Conservation (phyloP, 163 green algal species). For the Picocystis sp. region DNA sequence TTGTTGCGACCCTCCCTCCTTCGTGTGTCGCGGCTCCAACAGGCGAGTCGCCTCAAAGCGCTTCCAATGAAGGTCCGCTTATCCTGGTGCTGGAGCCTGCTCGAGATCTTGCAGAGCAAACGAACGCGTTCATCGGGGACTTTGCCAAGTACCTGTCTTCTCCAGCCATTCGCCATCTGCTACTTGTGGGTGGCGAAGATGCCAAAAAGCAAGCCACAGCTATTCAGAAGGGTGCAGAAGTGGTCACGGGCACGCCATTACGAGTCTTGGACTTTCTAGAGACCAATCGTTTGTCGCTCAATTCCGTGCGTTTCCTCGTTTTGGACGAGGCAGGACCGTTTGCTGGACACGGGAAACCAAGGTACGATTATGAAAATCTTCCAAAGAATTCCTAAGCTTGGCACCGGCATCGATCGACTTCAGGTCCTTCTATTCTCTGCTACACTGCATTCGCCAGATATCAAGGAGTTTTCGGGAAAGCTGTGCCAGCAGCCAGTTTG, state of each 20-base stretch:
- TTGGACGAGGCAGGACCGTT: slow-evolving; percentile 62
- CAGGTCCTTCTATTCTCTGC: slow-evolving; percentile 70
- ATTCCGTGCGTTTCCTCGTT: slow-evolving; percentile 48
- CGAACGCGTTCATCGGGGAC: slow-evolving; percentile 17
- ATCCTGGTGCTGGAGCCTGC: slow-evolving; percentile 36
- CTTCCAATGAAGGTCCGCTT: slow-evolving; percentile 22
- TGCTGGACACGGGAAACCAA: slow-evolving; percentile 45
- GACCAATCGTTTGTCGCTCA: slow-evolving; percentile 40
- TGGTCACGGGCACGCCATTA: slow-evolving; percentile 60
- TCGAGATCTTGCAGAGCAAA: slow-evolving; percentile 51
- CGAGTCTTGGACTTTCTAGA: slow-evolving; percentile 55
- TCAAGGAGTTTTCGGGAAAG: slow-evolving; percentile 29
- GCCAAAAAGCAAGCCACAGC: slow-evolving; percentile 16
- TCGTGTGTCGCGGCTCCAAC: slow-evolving; percentile 5
- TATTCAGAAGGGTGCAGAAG: slow-evolving; percentile 43
- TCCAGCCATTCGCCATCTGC: slow-evolving; percentile 24
- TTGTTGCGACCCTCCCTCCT: slow-evolving; percentile 1
- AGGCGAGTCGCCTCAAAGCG: slow-evolving; percentile 1
- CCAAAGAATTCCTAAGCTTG: slow-evolving; percentile 40
- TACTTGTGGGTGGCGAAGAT: slow-evolving; percentile 49
- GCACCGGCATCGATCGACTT: slow-evolving; percentile 19
- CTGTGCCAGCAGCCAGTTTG: slow-evolving; percentile 39
- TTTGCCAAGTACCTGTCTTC: slow-evolving; percentile 19
- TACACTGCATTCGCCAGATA: slow-evolving; percentile 62
- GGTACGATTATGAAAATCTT: slow-evolving; percentile 52